phyloP scores from a whole-genome alignment of 768 basidiomycete genomes.

The Phanerodontia chrysosporium region DNA sequence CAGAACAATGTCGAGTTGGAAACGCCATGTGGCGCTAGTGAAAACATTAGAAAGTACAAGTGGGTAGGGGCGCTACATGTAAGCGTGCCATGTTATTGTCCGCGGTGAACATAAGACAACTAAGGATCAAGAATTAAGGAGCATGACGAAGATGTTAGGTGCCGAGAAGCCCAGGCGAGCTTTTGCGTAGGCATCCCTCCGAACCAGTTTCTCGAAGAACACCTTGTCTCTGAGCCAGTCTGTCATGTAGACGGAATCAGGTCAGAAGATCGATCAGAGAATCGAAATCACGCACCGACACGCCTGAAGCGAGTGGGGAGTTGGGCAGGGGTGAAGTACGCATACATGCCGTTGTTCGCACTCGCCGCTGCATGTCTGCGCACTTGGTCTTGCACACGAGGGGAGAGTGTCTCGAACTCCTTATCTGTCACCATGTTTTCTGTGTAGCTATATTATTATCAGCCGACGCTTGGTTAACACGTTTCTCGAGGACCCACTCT shows the following conservation, averaged over 20 bases:
- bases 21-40: neutral
- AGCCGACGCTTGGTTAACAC: neutral
- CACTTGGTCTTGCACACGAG: conserved; percentile 68
- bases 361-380: conserved; percentile 53
- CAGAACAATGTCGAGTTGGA: neutral
- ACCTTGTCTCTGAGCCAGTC: conserved; percentile 76
- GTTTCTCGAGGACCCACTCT: conserved; percentile 50
- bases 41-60: neutral
- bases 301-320: conserved; percentile 50
- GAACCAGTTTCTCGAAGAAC: conserved; percentile 62
- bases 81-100: neutral
- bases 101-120: neutral
- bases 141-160: conserved; percentile 75
- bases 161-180: conserved; percentile 71
- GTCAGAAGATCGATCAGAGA: neutral
- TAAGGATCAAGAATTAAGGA: conserved; percentile 7
- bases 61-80: neutral
- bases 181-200: conserved; percentile 55
- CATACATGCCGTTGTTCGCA: conserved; percentile 19
- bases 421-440: conserved; percentile 62
- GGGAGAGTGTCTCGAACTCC: conserved; percentile 57
- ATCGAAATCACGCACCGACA: conserved; percentile 46
- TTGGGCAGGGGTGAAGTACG: conserved; percentile 28
- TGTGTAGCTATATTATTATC: conserved; percentile 48
- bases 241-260: conserved; percentile 21